Evolutionary conservation across 164 flowering plant species (phyloP).

Genomic region (Piper betle): DNA sequence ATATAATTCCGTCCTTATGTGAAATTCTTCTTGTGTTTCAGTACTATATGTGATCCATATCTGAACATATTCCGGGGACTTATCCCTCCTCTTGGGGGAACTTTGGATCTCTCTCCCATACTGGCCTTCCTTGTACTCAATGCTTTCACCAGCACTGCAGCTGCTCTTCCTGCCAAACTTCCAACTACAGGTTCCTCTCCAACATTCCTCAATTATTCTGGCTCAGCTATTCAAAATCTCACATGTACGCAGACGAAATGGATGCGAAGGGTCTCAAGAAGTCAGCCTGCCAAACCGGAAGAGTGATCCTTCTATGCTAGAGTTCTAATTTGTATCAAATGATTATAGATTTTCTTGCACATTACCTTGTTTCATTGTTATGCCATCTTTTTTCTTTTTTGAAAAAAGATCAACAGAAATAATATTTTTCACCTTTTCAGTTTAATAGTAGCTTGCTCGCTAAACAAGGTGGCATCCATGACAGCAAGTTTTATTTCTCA

Average conservation of each 20-base stretch:
- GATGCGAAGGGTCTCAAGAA: slow-evolving; percentile 15
- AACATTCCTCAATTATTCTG: slow-evolving; percentile 8
- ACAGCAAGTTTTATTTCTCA: no score
- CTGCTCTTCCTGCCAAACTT: slow-evolving; percentile 89
- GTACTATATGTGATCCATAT: slow-evolving; percentile 90
- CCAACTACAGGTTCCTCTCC: slow-evolving; percentile 20
- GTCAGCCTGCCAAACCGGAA: slow-evolving; percentile 5
- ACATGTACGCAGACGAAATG: slow-evolving; percentile 18
- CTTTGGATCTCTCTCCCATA: slow-evolving; percentile 85
- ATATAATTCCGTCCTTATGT: no score
- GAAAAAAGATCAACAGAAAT: no score
- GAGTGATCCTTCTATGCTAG: no score
- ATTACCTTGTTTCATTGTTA: no score
- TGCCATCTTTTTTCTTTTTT: no score
- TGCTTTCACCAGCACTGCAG: slow-evolving; percentile 75
- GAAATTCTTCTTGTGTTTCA: slow-evolving; percentile 16
- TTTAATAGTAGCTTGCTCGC: no score
- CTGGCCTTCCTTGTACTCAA: slow-evolving; percentile 80
- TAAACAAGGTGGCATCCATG: no score
- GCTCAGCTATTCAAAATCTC: slow-evolving; percentile 9
- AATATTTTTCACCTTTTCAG: no score
- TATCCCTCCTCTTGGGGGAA: slow-evolving; percentile 92
- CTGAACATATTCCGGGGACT: slow-evolving; percentile 91
- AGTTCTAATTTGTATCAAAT: no score
- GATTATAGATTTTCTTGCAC: no score